Percentiles rank a stretch among this genome's conserved stretches.
phyloP scores from a whole-genome alignment of 345 rosid genomes.

The Atalantia buxifolia region DNA sequence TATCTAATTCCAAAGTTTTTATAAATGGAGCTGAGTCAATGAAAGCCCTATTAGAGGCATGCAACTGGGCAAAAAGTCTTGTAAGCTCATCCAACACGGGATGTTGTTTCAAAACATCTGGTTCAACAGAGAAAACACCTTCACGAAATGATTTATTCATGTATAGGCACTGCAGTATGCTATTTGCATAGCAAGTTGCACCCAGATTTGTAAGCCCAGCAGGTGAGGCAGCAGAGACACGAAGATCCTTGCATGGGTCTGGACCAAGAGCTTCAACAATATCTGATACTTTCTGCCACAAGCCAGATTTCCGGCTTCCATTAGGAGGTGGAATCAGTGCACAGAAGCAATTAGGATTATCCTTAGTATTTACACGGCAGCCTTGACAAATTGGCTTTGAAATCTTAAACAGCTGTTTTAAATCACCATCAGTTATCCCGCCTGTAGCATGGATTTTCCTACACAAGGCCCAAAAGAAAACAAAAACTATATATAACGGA shows the following conservation, averaged over 20 bases:
- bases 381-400: slow-evolving; percentile 87
- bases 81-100: slow-evolving; percentile 91
- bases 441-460: slow-evolving; percentile 77
- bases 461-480: slow-evolving; percentile 11
- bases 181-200: slow-evolving; percentile 98
- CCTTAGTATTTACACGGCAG: slow-evolving; percentile 86
- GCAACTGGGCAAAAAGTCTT: slow-evolving; percentile 80
- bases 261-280: slow-evolving; percentile 63
- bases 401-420: slow-evolving; percentile 68
- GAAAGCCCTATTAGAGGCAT: slow-evolving; percentile 72
- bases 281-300: slow-evolving; percentile 91
- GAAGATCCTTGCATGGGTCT: slow-evolving; percentile 61
- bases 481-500: not conserved
- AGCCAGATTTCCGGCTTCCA: slow-evolving; percentile 84
- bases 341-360: slow-evolving; percentile 95
- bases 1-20: slow-evolving; percentile 83
- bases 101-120: slow-evolving; percentile 58
- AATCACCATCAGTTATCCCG: slow-evolving; percentile 54
- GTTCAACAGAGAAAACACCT: slow-evolving; percentile 82
- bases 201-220: slow-evolving; percentile 94
- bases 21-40: slow-evolving; percentile 97
- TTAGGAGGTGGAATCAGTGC: slow-evolving; percentile 73
- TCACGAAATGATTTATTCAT: slow-evolving; percentile 80
- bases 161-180: slow-evolving; percentile 88
- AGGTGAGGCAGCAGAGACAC: slow-evolving; percentile 63